These are phyloP conservation scores for Sphagnum fallax DNA, from an alignment of 228 moss, liverwort and hornwort species.

Conservation along the genomic window DNA sequence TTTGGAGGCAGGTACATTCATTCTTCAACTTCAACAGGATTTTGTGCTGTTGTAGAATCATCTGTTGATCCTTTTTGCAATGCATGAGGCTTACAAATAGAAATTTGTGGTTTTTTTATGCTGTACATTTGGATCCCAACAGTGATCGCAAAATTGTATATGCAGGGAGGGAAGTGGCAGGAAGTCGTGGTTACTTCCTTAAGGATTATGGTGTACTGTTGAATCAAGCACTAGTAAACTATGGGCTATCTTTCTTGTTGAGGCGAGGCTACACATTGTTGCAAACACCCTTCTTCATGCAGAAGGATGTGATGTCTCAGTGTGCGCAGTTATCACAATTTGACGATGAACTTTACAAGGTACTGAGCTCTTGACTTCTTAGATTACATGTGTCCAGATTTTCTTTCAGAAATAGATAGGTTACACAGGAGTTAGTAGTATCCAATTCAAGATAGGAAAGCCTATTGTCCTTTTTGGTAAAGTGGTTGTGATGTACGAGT, in stretches of 20 bases:
- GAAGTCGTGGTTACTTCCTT: background rate
- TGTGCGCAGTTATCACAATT: slow-evolving; percentile 51
- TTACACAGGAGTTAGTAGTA: too few species aligned
- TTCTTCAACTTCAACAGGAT: too few species aligned
- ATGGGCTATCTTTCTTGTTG: background rate
- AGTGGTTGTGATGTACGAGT: too few species aligned
- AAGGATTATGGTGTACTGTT: background rate
- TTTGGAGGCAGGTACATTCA: slow-evolving; percentile 18
- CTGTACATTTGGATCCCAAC: too few species aligned
- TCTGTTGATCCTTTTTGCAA: too few species aligned
- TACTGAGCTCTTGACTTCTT: background rate
- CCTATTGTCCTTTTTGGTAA: too few species aligned
- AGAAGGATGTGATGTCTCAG: slow-evolving; percentile 33
- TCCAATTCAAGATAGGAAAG: too few species aligned
- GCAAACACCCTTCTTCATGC: slow-evolving; percentile 1
- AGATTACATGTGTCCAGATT: background rate
- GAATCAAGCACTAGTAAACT: background rate
- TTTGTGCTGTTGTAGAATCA: background rate
- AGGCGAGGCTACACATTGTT: background rate
- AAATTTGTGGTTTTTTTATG: too few species aligned
- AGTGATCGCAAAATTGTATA: too few species aligned
- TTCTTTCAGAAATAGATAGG: too few species aligned
- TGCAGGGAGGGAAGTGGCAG: background rate
- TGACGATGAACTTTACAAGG: slow-evolving; percentile 56
- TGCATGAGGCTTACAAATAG: too few species aligned